A percentile compares a stretch with the other conserved stretches of the same genome.
Conservation (phyloP, 73 alveolate genomes). For the Tetrahymena elliotti region DNA sequence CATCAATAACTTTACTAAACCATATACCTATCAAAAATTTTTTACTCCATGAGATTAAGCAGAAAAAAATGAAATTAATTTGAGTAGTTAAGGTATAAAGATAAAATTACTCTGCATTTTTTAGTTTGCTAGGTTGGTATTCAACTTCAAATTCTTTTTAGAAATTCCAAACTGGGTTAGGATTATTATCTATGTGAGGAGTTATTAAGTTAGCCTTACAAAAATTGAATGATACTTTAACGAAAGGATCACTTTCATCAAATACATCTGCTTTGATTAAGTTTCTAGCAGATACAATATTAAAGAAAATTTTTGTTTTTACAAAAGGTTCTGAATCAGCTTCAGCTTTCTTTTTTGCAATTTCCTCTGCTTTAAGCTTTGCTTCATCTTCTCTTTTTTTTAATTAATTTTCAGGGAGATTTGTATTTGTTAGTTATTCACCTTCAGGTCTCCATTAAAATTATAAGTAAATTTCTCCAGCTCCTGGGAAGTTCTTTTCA, state of each 20-base stretch:
- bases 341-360: neutral
- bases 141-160: neutral
- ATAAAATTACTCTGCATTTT: neutral
- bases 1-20: too few relatives aligned
- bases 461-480: conserved; percentile 16
- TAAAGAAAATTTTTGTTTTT: neutral
- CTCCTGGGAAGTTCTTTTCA: conserved; percentile 16
- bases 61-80: too few relatives aligned
- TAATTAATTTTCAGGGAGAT: conserved; percentile 10
- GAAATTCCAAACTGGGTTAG: conserved; percentile 3
- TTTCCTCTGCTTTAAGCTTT: neutral
- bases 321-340: conserved; percentile 7
- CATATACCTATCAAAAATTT: too few relatives aligned
- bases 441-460: conserved; percentile 12
- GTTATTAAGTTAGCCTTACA: neutral
- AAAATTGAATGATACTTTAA: neutral
- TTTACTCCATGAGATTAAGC: too few relatives aligned
- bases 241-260: conserved; percentile 1
- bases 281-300: conserved; percentile 2
- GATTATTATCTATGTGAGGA: neutral
- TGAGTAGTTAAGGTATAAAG: too few relatives aligned
- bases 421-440: neutral
- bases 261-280: conserved; percentile 4
- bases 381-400: neutral
- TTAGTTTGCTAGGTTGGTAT: conserved; percentile 6